A percentile compares a stretch with the other conserved stretches of the same genome.
Evolutionary conservation across 2,329 filamentous ascomycete species (phyloP).

Genomic region (Dactylellina cionopaga): DNA sequence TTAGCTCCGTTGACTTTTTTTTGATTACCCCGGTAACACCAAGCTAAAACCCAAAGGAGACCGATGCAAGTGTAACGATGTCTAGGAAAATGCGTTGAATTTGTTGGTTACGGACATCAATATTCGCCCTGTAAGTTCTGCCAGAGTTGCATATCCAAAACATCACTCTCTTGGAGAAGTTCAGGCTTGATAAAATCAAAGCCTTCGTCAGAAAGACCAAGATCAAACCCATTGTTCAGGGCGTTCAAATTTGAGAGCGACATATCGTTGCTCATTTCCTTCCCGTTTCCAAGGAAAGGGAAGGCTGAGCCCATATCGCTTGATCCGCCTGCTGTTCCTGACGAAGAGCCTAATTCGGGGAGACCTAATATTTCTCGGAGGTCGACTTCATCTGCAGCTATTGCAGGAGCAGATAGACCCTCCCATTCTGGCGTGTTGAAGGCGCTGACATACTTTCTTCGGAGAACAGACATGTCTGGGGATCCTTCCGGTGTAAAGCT

Average conservation of each 20-base stretch:
- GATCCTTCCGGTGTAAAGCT: slow-evolving; percentile 50
- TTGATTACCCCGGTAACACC: slow-evolving; percentile 36
- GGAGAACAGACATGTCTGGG: slow-evolving; percentile 36
- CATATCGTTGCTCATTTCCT: slow-evolving; percentile 41
- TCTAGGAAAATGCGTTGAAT: slow-evolving; percentile 29
- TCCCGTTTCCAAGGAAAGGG: slow-evolving; percentile 33
- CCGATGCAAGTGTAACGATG: background rate
- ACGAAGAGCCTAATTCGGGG: slow-evolving; percentile 32
- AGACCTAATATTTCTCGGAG: slow-evolving; percentile 46
- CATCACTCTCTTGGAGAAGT: slow-evolving; percentile 47
- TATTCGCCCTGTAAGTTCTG: slow-evolving; percentile 46
- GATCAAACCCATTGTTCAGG: slow-evolving; percentile 39
- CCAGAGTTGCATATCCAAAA: slow-evolving; percentile 49
- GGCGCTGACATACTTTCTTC: slow-evolving; percentile 38
- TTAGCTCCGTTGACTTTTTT: background rate
- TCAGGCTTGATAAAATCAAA: slow-evolving; percentile 52
- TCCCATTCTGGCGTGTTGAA: slow-evolving; percentile 51
- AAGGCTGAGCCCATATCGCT: slow-evolving; percentile 19
- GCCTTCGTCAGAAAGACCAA: slow-evolving; percentile 36
- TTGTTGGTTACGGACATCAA: slow-evolving; percentile 22
- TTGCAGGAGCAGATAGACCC: slow-evolving; percentile 31
- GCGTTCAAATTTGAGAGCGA: slow-evolving; percentile 35
- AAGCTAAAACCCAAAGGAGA: slow-evolving; percentile 35
- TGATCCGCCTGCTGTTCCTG: slow-evolving; percentile 12
- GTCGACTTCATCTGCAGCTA: slow-evolving; percentile 39